Evolutionary conservation across 257 asterid genomes (phyloP).

Genomic region (Solanum clarkiae): DNA sequence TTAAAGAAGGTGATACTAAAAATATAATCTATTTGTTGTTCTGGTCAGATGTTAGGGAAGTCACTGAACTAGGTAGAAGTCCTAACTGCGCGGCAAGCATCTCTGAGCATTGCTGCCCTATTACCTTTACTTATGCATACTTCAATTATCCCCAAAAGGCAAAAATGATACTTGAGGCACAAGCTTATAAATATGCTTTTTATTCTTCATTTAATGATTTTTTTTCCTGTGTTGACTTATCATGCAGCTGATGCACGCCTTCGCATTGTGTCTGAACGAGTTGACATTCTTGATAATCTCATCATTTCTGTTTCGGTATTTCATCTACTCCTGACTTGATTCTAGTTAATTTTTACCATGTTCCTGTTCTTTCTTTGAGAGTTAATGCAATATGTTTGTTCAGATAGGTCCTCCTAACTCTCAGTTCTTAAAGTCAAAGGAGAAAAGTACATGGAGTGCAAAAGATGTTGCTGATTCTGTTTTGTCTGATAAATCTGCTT

Average conservation of each 20-base stretch:
- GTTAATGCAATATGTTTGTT: constrained; percentile 11
- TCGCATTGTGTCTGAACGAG: constrained; percentile 98
- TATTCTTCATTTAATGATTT: not conserved
- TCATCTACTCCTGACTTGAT: not conserved
- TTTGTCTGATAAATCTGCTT: constrained; percentile 84
- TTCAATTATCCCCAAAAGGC: not conserved
- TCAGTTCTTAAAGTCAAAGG: constrained; percentile 63
- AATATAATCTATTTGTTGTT: not conserved
- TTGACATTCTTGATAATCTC: constrained; percentile 77
- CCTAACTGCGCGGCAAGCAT: not conserved
- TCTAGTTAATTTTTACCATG: not conserved
- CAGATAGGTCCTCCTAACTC: constrained; percentile 96
- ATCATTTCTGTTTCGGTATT: constrained; percentile 83
- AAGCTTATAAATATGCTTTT: not conserved
- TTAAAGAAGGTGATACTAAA: not conserved
- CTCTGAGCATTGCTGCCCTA: not conserved
- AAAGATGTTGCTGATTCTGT: constrained; percentile 89
- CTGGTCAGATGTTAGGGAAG: not conserved
- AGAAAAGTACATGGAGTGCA: constrained; percentile 72
- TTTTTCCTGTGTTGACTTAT: constrained; percentile 6
- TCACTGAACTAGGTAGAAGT: not conserved
- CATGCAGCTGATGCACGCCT: constrained; percentile 97
- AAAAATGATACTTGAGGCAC: not conserved
- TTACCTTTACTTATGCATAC: not conserved
- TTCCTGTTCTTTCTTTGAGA: not conserved